Conservation (phyloP, 768 basidiomycete species). For the Omphalotus guepiniiformis region DNA sequence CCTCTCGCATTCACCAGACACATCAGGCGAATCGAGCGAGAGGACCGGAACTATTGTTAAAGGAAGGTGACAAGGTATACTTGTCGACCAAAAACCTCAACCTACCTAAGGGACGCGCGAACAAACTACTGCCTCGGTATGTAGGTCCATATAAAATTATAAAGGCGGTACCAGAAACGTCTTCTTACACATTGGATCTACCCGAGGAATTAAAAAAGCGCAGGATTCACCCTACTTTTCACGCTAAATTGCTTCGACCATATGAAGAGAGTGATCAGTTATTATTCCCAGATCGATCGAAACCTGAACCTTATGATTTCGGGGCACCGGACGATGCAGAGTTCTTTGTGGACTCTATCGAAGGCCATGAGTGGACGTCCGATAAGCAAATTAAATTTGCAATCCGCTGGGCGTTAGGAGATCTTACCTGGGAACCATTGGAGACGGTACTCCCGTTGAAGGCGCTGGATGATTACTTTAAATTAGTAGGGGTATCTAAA, state of each 20-base stretch:
- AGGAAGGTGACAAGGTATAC: slow-evolving; percentile 22
- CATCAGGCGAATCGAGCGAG: slow-evolving; percentile 17
- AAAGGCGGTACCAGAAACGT: not conserved
- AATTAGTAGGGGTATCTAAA: too few species aligned
- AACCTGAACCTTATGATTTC: not conserved
- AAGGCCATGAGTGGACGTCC: not conserved
- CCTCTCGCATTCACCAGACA: slow-evolving; percentile 12
- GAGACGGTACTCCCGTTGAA: not conserved
- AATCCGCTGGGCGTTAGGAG: not conserved
- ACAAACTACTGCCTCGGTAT: slow-evolving; percentile 26
- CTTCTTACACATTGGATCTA: slow-evolving; percentile 20
- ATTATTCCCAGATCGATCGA: slow-evolving; percentile 19
- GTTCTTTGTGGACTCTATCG: not conserved
- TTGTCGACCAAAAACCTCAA: slow-evolving; percentile 27
- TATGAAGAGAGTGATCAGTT: slow-evolving; percentile 21
- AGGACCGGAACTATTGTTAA: slow-evolving; percentile 3
- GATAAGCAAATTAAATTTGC: not conserved
- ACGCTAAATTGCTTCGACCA: slow-evolving; percentile 15
- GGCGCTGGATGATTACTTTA: too few species aligned
- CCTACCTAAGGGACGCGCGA: slow-evolving; percentile 23
- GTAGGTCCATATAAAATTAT: slow-evolving; percentile 26
- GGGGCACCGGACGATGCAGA: slow-evolving; percentile 3
- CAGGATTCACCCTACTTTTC: slow-evolving; percentile 23
- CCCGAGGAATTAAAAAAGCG: slow-evolving; percentile 14
- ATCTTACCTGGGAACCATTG: slow-evolving; percentile 4